These are phyloP conservation scores for Chlamydomonas applanata DNA, from an alignment of 139 green algal genomes.

Conservation along the genomic window DNA sequence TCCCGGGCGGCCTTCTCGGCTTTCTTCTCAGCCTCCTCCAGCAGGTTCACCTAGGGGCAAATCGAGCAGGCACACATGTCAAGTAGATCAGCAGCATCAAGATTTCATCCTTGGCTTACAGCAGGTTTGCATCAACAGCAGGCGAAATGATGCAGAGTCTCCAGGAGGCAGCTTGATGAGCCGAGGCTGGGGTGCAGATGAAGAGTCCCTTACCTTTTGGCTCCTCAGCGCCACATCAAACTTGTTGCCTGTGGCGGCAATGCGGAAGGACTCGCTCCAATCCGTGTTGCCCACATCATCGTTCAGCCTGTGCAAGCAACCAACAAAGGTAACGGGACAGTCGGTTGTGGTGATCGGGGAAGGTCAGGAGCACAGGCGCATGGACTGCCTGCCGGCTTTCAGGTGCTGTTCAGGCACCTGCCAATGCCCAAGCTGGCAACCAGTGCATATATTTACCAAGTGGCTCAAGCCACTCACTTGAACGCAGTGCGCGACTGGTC, in stretches of 20 bases:
- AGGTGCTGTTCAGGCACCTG: too few relatives aligned
- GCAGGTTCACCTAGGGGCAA: not conserved
- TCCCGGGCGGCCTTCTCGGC: not conserved
- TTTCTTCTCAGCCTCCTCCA: not conserved
- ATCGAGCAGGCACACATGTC: too few relatives aligned
- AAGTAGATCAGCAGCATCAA: not conserved
- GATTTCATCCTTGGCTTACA: too few relatives aligned
- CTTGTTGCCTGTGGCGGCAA: slow-evolving; percentile 27
- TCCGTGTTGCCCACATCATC: slow-evolving; percentile 9
- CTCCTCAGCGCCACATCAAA: slow-evolving; percentile 12
- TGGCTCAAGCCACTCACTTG: slow-evolving; percentile 3
- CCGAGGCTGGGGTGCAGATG: too few relatives aligned
- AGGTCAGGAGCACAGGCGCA: too few relatives aligned
- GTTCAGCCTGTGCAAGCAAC: slow-evolving; percentile 2
- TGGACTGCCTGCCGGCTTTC: too few relatives aligned
- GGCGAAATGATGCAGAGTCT: too few relatives aligned
- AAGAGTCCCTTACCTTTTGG: too few relatives aligned
- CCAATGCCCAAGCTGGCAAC: not conserved
- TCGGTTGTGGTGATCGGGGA: too few relatives aligned
- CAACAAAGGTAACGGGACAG: too few relatives aligned
- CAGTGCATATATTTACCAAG: not conserved
- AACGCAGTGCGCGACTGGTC: slow-evolving; percentile 44
- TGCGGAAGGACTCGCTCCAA: slow-evolving; percentile 29
- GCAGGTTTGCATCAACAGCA: too few relatives aligned
- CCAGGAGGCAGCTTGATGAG: too few relatives aligned